Evolutionary conservation across 495 filamentous ascomycete species (phyloP).

Genomic region (Bryoglossum gracile): DNA sequence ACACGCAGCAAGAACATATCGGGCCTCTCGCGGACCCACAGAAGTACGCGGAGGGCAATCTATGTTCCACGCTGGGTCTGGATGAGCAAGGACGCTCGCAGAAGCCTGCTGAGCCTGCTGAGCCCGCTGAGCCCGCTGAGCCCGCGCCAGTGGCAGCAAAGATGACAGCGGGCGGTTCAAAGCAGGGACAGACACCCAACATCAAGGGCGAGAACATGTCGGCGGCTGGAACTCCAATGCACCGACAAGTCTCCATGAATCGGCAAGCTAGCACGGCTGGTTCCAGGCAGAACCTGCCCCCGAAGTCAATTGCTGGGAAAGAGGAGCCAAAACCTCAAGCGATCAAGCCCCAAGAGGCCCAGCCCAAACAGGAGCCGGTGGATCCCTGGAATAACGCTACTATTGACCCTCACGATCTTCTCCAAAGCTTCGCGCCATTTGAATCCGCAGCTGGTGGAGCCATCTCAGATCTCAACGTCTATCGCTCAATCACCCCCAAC

Average conservation of each 20-base stretch:
- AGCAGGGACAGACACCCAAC: constrained; percentile 35
- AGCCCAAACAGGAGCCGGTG: constrained; percentile 6
- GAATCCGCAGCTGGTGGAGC: constrained; percentile 34
- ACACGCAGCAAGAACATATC: constrained; percentile 47
- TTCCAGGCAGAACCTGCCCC: constrained; percentile 16
- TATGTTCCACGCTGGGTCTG: constrained; percentile 36
- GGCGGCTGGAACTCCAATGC: constrained; percentile 35
- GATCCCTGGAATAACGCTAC: constrained; percentile 34
- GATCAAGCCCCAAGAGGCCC: constrained; percentile 13
- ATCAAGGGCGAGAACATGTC: constrained; percentile 28
- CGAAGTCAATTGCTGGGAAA: constrained; percentile 13
- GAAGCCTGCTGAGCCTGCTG: constrained; percentile 8
- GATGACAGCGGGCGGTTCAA: constrained; percentile 29
- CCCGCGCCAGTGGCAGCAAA: constrained; percentile 3
- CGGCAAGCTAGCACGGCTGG: constrained; percentile 35
- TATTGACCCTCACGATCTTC: constrained; percentile 40
- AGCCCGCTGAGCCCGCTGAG: neutral
- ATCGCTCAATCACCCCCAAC: constrained; percentile 43
- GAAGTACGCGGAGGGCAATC: constrained; percentile 39
- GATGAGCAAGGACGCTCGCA: constrained; percentile 39
- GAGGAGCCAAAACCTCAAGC: no score
- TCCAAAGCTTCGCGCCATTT: constrained; percentile 28
- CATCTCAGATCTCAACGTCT: constrained; percentile 39
- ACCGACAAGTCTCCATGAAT: constrained; percentile 41
- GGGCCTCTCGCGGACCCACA: constrained; percentile 46